These are phyloP conservation scores for Geranium incanum DNA, from an alignment of 441 rosid species.

Conservation along the genomic window DNA sequence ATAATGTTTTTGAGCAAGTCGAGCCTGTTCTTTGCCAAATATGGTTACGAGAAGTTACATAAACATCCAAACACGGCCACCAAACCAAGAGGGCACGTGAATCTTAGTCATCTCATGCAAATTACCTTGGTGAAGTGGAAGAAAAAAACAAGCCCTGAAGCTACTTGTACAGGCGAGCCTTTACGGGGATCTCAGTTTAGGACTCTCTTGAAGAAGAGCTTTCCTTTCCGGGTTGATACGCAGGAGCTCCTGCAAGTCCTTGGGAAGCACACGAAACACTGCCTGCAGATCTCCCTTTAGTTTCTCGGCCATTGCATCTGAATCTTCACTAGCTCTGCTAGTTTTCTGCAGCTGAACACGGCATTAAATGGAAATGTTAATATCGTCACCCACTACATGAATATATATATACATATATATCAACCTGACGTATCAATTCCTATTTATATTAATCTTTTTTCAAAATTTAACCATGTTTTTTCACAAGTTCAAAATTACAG, in stretches of 20 bases:
- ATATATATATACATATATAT: not conserved
- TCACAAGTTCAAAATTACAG: not conserved
- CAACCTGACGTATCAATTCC: not conserved
- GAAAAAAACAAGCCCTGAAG: conserved; percentile 20
- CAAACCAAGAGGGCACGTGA: conserved; percentile 17
- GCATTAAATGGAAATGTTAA: conserved; percentile 4
- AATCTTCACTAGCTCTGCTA: conserved; percentile 39
- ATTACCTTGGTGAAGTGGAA: conserved; percentile 26
- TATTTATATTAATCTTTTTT: not conserved
- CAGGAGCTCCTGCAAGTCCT: conserved; percentile 83
- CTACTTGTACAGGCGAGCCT: conserved; percentile 22
- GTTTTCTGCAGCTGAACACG: conserved; percentile 44
- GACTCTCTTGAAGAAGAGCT: conserved; percentile 46
- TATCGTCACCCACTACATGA: not conserved
- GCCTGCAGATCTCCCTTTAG: conserved; percentile 68
- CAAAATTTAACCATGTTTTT: not conserved
- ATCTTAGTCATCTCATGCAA: conserved; percentile 10
- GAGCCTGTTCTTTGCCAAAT: conserved; percentile 18
- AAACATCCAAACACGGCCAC: conserved; percentile 19
- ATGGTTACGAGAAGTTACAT: conserved; percentile 16
- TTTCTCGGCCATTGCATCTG: conserved; percentile 47
- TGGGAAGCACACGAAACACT: conserved; percentile 64
- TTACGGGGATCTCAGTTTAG: conserved; percentile 32
- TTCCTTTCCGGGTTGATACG: conserved; percentile 78
- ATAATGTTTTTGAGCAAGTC: conserved; percentile 12